Percentiles rank a stretch among this genome's conserved stretches.
Conservation (phyloP, 805 yeast species). For the Blastobotrys mokoenaii region DNA sequence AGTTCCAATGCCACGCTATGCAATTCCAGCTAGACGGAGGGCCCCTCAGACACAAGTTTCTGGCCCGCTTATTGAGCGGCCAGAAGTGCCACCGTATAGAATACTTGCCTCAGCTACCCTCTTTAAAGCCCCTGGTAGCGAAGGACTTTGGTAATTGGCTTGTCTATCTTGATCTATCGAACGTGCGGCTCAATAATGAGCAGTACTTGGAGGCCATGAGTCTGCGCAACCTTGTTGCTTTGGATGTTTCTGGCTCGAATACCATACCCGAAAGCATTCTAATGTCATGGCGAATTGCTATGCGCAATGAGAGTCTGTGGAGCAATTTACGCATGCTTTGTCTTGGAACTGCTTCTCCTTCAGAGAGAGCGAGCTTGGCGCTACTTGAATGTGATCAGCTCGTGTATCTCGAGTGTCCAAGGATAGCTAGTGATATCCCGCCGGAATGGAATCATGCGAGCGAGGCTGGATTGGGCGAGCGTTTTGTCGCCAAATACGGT, state of each 20-base stretch:
- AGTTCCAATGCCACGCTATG: slow-evolving; percentile 10
- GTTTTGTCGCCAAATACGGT: slow-evolving; percentile 6
- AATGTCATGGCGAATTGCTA: slow-evolving; percentile 11
- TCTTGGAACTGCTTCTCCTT: slow-evolving; percentile 7
- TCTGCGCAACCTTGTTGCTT: slow-evolving; percentile 9
- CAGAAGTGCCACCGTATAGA: slow-evolving; percentile 14
- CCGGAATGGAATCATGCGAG: slow-evolving; percentile 3
- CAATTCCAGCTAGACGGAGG: neutral
- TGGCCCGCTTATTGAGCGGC: neutral
- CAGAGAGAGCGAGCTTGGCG: neutral
- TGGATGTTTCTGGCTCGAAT: slow-evolving; percentile 9
- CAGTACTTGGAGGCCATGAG: slow-evolving; percentile 1
- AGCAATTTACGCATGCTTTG: slow-evolving; percentile 8
- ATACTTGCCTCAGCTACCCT: slow-evolving; percentile 3
- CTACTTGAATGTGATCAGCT: slow-evolving; percentile 1
- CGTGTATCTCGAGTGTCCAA: slow-evolving; percentile 11
- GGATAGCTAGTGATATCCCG: slow-evolving; percentile 22
- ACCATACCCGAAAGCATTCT: slow-evolving; percentile 5
- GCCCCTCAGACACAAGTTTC: too few species aligned
- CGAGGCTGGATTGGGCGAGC: slow-evolving; percentile 5
- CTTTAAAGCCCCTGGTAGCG: neutral
- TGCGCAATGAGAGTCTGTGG: slow-evolving; percentile 7
- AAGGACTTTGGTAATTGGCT: neutral
- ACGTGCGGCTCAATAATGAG: neutral
- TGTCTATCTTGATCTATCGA: slow-evolving; percentile 9